Evolutionary conservation across 768 basidiomycete species (phyloP).

Genomic region (Termitomyces sp.): DNA sequence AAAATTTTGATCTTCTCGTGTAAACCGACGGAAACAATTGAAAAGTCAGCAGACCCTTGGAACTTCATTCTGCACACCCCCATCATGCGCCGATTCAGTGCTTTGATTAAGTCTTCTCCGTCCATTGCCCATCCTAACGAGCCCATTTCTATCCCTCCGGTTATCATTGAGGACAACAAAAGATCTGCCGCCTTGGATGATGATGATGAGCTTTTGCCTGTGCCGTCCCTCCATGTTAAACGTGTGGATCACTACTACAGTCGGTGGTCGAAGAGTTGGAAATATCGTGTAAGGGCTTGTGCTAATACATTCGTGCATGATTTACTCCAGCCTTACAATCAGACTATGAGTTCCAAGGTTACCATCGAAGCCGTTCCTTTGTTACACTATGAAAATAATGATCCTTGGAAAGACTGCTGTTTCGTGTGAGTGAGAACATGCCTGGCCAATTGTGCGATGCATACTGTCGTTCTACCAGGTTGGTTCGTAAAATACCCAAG

Average conservation of each 20-base stretch:
- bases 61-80: not conserved
- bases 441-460: too few relatives aligned
- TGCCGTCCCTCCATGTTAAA: constrained; percentile 52
- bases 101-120: constrained; percentile 5
- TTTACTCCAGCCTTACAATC: not conserved
- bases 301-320: not conserved
- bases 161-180: constrained; percentile 20
- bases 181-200: constrained; percentile 29
- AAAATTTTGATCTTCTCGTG: not conserved
- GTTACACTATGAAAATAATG: constrained; percentile 35
- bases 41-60: not conserved
- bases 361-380: constrained; percentile 41
- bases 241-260: constrained; percentile 58
- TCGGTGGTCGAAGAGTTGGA: constrained; percentile 52
- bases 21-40: not conserved
- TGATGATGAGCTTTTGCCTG: constrained; percentile 30
- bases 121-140: not conserved
- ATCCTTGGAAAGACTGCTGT: constrained; percentile 53
- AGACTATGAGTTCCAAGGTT: constrained; percentile 53
- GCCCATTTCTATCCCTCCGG: not conserved
- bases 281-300: constrained; percentile 37
- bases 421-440: constrained; percentile 35
- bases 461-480: constrained; percentile 22
- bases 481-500: constrained; percentile 46
- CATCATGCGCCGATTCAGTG: constrained; percentile 18